Evolutionary conservation across 352 stramenopile genomes (phyloP).

Genomic region (Aphanomyces stellatus): DNA sequence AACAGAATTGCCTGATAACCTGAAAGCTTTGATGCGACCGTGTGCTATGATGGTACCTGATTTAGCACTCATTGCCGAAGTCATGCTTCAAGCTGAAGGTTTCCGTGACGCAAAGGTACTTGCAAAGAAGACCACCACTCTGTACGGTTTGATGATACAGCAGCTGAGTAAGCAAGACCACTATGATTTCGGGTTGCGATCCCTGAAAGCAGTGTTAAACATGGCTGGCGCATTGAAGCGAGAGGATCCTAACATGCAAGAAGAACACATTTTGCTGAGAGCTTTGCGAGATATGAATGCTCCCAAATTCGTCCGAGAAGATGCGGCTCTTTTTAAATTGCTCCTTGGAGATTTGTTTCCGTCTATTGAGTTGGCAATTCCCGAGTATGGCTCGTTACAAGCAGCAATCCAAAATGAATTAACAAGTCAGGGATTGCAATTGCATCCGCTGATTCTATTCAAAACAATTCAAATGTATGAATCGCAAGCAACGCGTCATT

Average conservation of each 20-base stretch:
- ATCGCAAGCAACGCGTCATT: slow-evolving; percentile 91
- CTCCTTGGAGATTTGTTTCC: slow-evolving; percentile 88
- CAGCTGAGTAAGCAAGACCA: slow-evolving; percentile 84
- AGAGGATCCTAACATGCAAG: slow-evolving; percentile 91
- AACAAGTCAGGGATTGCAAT: slow-evolving; percentile 74
- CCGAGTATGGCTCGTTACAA: slow-evolving; percentile 88
- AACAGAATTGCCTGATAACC: slow-evolving; percentile 83
- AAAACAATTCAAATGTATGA: slow-evolving; percentile 96
- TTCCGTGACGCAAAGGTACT: slow-evolving; percentile 75
- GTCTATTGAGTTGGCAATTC: slow-evolving; percentile 74
- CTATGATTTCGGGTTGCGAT: slow-evolving; percentile 80
- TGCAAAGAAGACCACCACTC: slow-evolving; percentile 80
- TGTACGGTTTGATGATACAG: slow-evolving; percentile 82
- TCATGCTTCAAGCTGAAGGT: slow-evolving; percentile 81
- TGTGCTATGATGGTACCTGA: slow-evolving; percentile 87
- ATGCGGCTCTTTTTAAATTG: slow-evolving; percentile 87
- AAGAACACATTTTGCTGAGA: slow-evolving; percentile 93
- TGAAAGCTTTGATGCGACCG: slow-evolving; percentile 79
- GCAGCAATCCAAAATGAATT: slow-evolving; percentile 85
- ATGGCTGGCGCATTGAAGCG: slow-evolving; percentile 87
- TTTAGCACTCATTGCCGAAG: slow-evolving; percentile 72
- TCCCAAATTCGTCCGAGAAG: slow-evolving; percentile 91
- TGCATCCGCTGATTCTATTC: slow-evolving; percentile 85
- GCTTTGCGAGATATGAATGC: slow-evolving; percentile 95
- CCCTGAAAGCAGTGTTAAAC: slow-evolving; percentile 79